Evolutionary conservation across 441 rosid genomes (phyloP), one percentile per base, ranked within the genome.

Genomic region (Eutrema salsugineum): DNA sequence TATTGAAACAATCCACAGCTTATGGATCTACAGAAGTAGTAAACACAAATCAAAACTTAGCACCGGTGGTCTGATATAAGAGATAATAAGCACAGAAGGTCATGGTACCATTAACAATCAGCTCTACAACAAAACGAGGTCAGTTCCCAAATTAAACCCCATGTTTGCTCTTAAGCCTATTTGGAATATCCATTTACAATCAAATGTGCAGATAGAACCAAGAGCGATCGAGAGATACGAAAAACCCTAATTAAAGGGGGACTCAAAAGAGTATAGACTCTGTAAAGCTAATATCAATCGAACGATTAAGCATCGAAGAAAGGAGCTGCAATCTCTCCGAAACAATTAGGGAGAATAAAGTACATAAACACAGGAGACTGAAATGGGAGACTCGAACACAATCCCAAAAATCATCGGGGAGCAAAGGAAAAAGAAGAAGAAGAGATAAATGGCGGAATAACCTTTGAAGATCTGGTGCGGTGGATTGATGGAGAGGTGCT

Each of bases 401-500:
- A 39, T 36, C 58, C 3, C 1, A 39, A 38, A 5, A 40, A 43
- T 63, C 28, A 59, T 30, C 63, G 11, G 28, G 2, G 10, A 35
- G 24, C 4, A 8, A 32, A n/a, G n/a, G n/a, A 20, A 30, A 28
- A 33, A 9, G 7, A 12, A 51, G 11, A 46, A 5, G 32, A 48
- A 11, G 3, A 14, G 48, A 59, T 4, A 32, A 12, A 57, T 43
- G 67, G 30, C 6, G 58, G 68, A 65, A 66, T 39, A 43, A 88
- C 98, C 99, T 87, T 85, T 91, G 87, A 93, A 80, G 93, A 94
- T 90, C 90, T 79, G 89, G 81, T 58, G 89, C 36, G 89, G 93
- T 28, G 98, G 93, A 68, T 86, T 78, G 80, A 89, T 65, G 79
- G 93, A 80, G 79, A 91, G 96, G 44, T 71, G 62, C 83, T 66